A percentile compares a stretch with the other conserved stretches of the same genome.
Evolutionary conservation across 2,329 filamentous ascomycete species (phyloP).

Genomic region (Epichloe bromicola): DNA sequence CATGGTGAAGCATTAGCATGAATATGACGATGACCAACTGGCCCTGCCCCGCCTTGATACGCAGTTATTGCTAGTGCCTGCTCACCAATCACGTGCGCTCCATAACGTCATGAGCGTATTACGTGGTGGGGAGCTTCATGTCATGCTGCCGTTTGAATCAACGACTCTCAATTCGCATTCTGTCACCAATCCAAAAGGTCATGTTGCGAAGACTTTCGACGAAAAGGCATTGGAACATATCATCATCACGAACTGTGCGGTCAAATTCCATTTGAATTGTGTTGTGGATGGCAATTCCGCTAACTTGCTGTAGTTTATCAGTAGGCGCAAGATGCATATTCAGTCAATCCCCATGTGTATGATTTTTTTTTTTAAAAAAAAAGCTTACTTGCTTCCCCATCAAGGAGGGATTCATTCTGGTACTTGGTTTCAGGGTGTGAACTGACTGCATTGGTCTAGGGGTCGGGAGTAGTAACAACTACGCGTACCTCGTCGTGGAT

Average conservation of each 20-base stretch:
- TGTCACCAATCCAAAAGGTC: background rate
- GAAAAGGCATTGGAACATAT: background rate
- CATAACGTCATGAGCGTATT: background rate
- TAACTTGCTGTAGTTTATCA: background rate
- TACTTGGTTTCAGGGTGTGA: background rate
- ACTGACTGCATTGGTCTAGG: conserved; percentile 31
- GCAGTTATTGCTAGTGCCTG: background rate
- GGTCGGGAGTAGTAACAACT: conserved; percentile 69
- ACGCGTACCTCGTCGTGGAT: conserved; percentile 70
- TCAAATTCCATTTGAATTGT: background rate
- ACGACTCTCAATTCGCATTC: background rate
- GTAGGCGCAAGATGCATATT: conserved; percentile 55
- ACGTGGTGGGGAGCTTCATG: background rate
- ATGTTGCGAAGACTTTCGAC: background rate
- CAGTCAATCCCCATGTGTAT: conserved; percentile 81
- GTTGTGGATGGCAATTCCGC: background rate
- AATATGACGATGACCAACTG: background rate
- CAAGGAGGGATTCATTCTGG: background rate
- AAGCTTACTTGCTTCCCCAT: background rate
- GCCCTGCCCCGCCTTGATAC: background rate
- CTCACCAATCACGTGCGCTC: background rate
- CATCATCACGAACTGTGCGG: background rate
- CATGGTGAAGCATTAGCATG: too few species aligned
- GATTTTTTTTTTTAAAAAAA: conserved; percentile 14
- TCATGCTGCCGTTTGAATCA: background rate